phyloP scores from a whole-genome alignment of 257 asterid species.

The Solanum tarapatanum region DNA sequence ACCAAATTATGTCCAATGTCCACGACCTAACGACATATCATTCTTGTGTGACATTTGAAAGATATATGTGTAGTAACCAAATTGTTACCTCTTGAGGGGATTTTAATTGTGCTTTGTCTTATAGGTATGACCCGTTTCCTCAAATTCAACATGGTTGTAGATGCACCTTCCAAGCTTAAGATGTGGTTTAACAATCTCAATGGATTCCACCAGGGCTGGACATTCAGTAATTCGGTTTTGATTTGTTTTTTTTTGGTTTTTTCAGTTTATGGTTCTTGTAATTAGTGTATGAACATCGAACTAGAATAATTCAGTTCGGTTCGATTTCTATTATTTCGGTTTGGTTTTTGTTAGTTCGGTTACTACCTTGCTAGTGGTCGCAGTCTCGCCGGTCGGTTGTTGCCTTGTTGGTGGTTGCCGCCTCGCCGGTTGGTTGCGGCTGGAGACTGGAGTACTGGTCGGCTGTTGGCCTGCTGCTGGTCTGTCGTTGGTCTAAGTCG shows the following conservation, averaged over 20 bases:
- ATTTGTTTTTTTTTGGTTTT: too few species aligned
- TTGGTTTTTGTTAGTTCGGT: fast-evolving
- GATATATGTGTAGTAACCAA: background rate
- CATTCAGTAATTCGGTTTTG: too few species aligned
- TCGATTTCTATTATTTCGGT: too few species aligned
- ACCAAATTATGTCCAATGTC: background rate
- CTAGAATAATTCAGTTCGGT: background rate
- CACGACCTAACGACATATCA: background rate
- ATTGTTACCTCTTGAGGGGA: background rate
- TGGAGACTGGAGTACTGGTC: background rate
- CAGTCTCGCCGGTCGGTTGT: fast-evolving
- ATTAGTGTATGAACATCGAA: background rate
- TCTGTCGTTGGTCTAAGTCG: background rate
- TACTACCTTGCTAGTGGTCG: background rate
- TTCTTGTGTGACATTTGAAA: background rate
- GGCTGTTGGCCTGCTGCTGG: background rate
- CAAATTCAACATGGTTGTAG: background rate
- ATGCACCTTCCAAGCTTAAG: background rate
- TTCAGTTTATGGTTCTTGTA: too few species aligned
- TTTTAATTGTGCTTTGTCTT: background rate
- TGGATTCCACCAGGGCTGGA: background rate
- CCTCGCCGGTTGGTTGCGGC: background rate
- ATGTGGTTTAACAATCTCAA: background rate
- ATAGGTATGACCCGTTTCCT: background rate
- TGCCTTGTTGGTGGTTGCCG: background rate